Evolutionary conservation across 345 rosid genomes (phyloP).

Genomic region (Arabidopsis thaliana): DNA sequence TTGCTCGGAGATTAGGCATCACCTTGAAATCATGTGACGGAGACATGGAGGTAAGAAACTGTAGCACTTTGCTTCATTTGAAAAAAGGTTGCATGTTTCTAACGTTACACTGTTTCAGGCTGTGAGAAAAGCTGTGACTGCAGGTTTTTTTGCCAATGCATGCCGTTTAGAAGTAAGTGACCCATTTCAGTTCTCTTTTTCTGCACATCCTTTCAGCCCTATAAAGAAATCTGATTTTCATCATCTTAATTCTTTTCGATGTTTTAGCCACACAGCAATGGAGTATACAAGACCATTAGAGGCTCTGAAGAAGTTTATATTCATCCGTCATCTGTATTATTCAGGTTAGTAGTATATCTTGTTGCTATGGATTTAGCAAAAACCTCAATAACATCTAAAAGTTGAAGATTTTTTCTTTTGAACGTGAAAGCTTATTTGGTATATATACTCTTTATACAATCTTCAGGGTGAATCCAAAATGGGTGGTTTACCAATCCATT

Average conservation of each 20-base stretch:
- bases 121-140: conserved; percentile 81
- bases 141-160: conserved; percentile 95
- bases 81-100: conserved; percentile 19
- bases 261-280: conserved; percentile 71
- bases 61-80: conserved; percentile 2
- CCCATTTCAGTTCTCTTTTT: conserved; percentile 8
- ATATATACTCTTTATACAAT: conserved; percentile 4
- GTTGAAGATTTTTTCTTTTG: conserved; percentile 6
- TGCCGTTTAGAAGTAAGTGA: conserved; percentile 74
- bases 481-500: conserved; percentile 80
- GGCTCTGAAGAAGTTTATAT: conserved; percentile 89
- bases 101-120: conserved; percentile 50
- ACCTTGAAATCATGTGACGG: conserved; percentile 76
- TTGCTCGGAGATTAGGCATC: conserved; percentile 79
- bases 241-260: not conserved
- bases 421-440: conserved; percentile 19
- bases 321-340: conserved; percentile 89
- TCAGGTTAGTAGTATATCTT: conserved; percentile 63
- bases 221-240: conserved; percentile 1
- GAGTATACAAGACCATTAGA: conserved; percentile 85
- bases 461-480: conserved; percentile 91
- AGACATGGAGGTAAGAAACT: conserved; percentile 59
- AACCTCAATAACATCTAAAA: conserved; percentile 10
- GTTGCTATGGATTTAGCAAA: conserved; percentile 8
- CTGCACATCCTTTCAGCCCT: not conserved